Evolutionary conservation across 2,329 filamentous ascomycete species (phyloP), one percentile per base, ranked within the genome.

Genomic region (Cladorrhinum sp.): DNA sequence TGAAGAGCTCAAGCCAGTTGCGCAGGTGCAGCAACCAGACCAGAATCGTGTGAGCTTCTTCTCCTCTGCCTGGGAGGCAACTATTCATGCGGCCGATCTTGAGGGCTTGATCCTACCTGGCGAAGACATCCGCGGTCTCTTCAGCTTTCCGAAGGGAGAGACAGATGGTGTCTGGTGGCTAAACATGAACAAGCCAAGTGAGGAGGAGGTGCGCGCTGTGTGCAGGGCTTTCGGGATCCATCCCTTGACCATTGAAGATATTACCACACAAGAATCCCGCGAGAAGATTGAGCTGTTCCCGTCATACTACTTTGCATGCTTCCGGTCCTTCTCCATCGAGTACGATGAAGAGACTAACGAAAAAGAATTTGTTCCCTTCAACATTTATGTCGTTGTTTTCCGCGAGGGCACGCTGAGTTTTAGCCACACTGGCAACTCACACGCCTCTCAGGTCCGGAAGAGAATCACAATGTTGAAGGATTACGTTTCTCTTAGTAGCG

Each of bases 211-310:
- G 20, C 86, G 88, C 49, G 88, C 88, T 27, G 88, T 99, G 64
- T 96, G 92, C 79, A 92, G 93, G 71, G 93, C 95, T 3, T 99
- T 99, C 75, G 92, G 92, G 13, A 90, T 99, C 58, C 95, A 99
- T 75, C 93, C 93, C 32, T 79, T 99, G 74, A 99, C 95, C 0
- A 91, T 93, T 41, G 95, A 99, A 75, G 95, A 99, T 79, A 97
- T 99, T 67, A 88, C 89, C 62, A 96, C 91, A 0, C 92, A 97
- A 73, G 95, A 99, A 76, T 90, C 93, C 10, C 92, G 95, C 49
- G 95, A 99, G 78, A 99, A 99, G 80, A 96, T 99, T 59, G 95
- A 99, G 76, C 83, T 99, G 23, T 99, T 99, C 78, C 90, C 91
- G 23, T 92, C 92, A 48, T 99, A 99, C 78, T 99, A 99, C 77